Evolutionary conservation across 83 land plant species (phyloP).

Genomic region (Picea engelmannii): DNA sequence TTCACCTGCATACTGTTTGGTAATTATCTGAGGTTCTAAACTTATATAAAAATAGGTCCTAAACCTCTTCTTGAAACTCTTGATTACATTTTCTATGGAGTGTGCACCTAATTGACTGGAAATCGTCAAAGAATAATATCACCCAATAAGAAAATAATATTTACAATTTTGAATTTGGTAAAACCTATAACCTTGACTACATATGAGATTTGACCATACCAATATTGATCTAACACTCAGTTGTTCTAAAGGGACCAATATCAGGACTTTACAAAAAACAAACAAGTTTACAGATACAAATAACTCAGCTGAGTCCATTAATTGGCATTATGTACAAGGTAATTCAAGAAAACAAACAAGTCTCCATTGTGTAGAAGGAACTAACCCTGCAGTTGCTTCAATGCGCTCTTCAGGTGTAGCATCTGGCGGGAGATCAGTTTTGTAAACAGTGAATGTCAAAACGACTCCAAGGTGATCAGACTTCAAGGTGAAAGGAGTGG

Average conservation of each 20-base stretch:
- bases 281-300: background rate
- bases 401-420: constrained; percentile 77
- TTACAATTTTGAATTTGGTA: background rate
- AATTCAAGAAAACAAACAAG: background rate
- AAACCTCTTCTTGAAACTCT: too few relatives aligned
- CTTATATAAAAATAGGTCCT: too few relatives aligned
- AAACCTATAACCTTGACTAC: background rate
- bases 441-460: constrained; percentile 84
- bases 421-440: constrained; percentile 59
- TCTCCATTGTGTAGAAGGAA: constrained; percentile 5
- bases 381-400: constrained; percentile 75
- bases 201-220: background rate
- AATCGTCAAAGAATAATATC: background rate
- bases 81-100: background rate
- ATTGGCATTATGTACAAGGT: background rate
- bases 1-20: background rate
- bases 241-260: background rate
- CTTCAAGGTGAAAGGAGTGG: constrained; percentile 80
- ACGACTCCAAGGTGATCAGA: constrained; percentile 84
- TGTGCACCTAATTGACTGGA: background rate
- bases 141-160: background rate
- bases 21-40: too few relatives aligned
- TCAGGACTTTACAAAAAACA: background rate
- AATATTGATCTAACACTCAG: background rate
- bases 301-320: background rate